Evolutionary conservation across 352 stramenopile species (phyloP).

Genomic region (Phytophthora fragariae): DNA sequence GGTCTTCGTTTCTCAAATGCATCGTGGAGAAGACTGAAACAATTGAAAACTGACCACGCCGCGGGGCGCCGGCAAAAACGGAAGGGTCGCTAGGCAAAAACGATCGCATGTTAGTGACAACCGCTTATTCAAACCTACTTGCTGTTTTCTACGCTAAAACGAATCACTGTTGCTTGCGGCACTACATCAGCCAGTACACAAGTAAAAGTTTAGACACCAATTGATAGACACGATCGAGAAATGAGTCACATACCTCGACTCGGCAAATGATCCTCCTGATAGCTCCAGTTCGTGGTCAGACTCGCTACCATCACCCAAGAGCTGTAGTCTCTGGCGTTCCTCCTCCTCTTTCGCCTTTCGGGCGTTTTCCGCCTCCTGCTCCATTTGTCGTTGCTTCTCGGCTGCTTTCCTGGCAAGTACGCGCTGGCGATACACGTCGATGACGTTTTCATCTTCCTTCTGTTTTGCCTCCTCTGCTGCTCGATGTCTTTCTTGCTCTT

Average conservation of each 20-base stretch:
- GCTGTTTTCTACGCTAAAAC: slow-evolving; percentile 29
- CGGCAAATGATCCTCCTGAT: neutral
- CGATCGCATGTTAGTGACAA: slow-evolving; percentile 24
- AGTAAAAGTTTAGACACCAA: slow-evolving; percentile 25
- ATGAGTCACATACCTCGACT: neutral
- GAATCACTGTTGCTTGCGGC: slow-evolving; percentile 1
- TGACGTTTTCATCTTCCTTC: slow-evolving; percentile 61
- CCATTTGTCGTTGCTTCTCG: slow-evolving; percentile 63
- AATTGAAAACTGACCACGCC: neutral
- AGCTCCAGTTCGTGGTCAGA: neutral
- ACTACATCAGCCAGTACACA: neutral
- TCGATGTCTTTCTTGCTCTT: slow-evolving; percentile 44
- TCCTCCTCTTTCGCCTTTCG: slow-evolving; percentile 52
- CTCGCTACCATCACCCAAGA: slow-evolving; percentile 3
- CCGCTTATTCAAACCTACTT: slow-evolving; percentile 21
- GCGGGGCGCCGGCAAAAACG: neutral
- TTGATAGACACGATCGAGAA: neutral
- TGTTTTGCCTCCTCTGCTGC: slow-evolving; percentile 60
- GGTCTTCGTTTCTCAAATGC: neutral
- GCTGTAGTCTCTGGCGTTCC: slow-evolving; percentile 18
- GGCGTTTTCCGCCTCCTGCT: slow-evolving; percentile 51
- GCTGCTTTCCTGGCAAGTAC: slow-evolving; percentile 70
- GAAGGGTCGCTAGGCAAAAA: slow-evolving; percentile 37
- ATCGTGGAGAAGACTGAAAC: slow-evolving; percentile 2
- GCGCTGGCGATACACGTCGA: slow-evolving; percentile 73